Conservation (phyloP, 2,329 filamentous ascomycete genomes). For the Claviceps sp. region DNA sequence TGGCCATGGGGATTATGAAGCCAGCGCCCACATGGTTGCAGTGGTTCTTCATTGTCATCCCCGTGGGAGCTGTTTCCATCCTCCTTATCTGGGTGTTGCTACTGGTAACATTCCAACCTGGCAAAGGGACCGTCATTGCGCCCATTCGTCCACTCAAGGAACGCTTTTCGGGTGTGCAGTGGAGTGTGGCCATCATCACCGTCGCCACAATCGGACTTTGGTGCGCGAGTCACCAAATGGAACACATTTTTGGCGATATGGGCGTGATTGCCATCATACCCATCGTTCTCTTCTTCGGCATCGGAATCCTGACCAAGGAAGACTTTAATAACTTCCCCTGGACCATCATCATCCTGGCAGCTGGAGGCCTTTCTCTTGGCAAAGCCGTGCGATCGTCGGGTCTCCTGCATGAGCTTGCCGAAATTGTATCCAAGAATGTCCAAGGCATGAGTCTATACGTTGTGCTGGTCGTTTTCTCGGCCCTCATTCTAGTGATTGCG, state of each 20-base stretch:
- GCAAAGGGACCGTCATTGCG: constrained; percentile 75
- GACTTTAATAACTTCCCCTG: constrained; percentile 99
- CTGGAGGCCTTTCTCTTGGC: constrained; percentile 80
- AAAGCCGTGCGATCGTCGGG: constrained; percentile 92
- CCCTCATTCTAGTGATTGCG: constrained; percentile 77
- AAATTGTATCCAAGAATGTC: constrained; percentile 59
- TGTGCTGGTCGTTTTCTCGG: constrained; percentile 73
- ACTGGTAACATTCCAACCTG: constrained; percentile 72
- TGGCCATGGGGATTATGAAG: constrained; percentile 90
- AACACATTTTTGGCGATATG: constrained; percentile 89
- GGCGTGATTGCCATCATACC: constrained; percentile 95
- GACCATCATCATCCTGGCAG: constrained; percentile 98
- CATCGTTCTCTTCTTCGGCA: constrained; percentile 90
- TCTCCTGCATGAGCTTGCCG: constrained; percentile 76
- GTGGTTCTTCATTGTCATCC: constrained; percentile 94
- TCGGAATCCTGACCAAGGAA: constrained; percentile 91
- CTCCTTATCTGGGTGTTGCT: constrained; percentile 80
- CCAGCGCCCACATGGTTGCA: constrained; percentile 83
- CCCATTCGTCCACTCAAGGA: constrained; percentile 85
- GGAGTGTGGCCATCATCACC: constrained; percentile 80
- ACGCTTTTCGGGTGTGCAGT: constrained; percentile 75
- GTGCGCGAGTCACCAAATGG: constrained; percentile 84
- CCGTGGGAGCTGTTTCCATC: constrained; percentile 82
- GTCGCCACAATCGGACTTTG: constrained; percentile 76
- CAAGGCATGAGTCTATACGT: constrained; percentile 72